Conservation (phyloP, 2,329 filamentous ascomycete genomes). For the Aspergillus fructus region DNA sequence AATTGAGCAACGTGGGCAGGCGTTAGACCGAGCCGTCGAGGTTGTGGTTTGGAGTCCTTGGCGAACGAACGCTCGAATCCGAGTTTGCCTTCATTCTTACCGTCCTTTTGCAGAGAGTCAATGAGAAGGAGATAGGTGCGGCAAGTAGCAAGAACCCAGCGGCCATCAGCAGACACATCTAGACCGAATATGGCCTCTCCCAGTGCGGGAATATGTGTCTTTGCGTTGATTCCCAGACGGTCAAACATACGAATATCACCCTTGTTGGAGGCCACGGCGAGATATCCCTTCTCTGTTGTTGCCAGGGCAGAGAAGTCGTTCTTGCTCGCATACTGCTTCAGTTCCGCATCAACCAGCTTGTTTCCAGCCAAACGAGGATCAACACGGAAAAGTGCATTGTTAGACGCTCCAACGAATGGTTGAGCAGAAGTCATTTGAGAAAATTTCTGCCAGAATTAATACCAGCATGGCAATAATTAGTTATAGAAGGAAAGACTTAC, state of each 20-base stretch:
- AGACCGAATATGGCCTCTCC: constrained; percentile 93
- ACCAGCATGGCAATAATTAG: constrained; percentile 9
- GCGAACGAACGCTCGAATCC: constrained; percentile 93
- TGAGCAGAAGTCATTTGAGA: constrained; percentile 95
- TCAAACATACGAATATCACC: constrained; percentile 97
- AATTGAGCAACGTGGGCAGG: constrained; percentile 96
- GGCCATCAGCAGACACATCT: constrained; percentile 91
- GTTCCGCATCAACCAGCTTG: constrained; percentile 87
- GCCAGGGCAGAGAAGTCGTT: constrained; percentile 95
- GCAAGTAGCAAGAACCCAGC: constrained; percentile 93
- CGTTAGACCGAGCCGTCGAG: constrained; percentile 81
- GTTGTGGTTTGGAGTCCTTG: constrained; percentile 90
- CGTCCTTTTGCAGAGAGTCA: constrained; percentile 83
- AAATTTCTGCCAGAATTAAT: constrained; percentile 67
- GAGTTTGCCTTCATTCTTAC: constrained; percentile 97
- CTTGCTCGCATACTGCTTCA: constrained; percentile 96
- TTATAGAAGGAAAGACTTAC: constrained; percentile 38
- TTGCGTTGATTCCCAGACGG: constrained; percentile 92
- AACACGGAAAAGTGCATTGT: constrained; percentile 88
- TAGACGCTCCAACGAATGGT: constrained; percentile 89
- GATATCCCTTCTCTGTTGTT: constrained; percentile 94
- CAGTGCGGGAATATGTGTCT: constrained; percentile 92
- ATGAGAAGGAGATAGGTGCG: constrained; percentile 92
- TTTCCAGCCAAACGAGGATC: constrained; percentile 86
- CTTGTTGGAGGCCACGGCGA: constrained; percentile 96